Percentiles rank a stretch among this genome's conserved stretches.
Conservation (phyloP, 2,329 filamentous ascomycete species). For the Diaporthe vaccinii region DNA sequence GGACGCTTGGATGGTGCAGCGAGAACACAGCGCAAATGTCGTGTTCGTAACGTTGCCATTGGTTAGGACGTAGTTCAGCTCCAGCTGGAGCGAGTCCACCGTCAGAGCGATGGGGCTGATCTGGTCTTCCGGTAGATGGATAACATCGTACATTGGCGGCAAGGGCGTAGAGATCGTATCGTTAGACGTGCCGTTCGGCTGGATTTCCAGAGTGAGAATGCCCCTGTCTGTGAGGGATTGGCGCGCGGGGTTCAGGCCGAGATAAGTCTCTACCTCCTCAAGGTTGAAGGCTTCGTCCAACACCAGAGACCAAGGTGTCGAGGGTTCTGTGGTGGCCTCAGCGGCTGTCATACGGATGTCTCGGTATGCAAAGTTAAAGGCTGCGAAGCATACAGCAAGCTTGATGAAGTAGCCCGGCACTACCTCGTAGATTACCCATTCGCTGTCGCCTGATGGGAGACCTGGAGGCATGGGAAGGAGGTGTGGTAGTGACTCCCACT, state of each 20-base stretch:
- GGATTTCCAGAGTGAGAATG: background rate
- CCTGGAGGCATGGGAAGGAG: background rate
- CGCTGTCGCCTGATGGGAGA: background rate
- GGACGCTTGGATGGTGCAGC: background rate
- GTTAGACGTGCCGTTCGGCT: background rate
- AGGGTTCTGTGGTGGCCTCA: background rate
- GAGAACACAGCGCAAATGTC: background rate
- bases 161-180: background rate
- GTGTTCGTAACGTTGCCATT: background rate
- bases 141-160: background rate
- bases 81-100: background rate
- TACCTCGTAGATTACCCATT: slow-evolving; percentile 17
- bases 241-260: background rate
- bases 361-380: slow-evolving; percentile 14
- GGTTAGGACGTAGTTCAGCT: background rate
- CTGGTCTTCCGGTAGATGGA: background rate
- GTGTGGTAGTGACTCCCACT: background rate
- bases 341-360: background rate
- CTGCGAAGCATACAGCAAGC: background rate
- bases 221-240: background rate
- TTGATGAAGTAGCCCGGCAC: slow-evolving; percentile 17
- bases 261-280: background rate
- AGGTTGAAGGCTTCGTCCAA: background rate
- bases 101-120: slow-evolving; percentile 8
- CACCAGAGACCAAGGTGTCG: background rate